A percentile compares a stretch with the other conserved stretches of the same genome.
Evolutionary conservation across 2,329 filamentous ascomycete genomes (phyloP).

Genomic region (Gaeumannomyces tritici): DNA sequence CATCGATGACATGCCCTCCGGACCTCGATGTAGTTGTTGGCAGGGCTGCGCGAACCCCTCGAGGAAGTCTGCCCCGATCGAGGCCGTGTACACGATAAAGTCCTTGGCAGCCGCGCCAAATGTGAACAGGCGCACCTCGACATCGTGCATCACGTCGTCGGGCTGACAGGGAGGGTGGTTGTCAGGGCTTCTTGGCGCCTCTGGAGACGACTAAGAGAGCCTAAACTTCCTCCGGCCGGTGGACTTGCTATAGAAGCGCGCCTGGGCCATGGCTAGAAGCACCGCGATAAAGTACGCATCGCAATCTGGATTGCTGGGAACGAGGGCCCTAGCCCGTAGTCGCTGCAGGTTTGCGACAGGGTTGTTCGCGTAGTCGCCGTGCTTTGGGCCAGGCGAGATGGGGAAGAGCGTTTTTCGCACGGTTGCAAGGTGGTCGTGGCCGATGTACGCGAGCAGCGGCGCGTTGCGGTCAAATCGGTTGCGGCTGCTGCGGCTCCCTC

Average conservation of each 20-base stretch:
- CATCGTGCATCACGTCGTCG: conserved; percentile 27
- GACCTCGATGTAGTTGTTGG: conserved; percentile 17
- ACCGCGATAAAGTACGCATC: conserved; percentile 43
- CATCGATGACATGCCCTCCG: conserved; percentile 1
- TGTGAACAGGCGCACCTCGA: conserved; percentile 40
- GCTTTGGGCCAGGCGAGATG: conserved; percentile 28
- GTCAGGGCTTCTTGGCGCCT: too few relatives aligned
- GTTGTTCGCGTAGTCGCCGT: conserved; percentile 25
- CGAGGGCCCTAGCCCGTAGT: conserved; percentile 34
- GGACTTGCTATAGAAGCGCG: conserved; percentile 33
- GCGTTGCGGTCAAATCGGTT: conserved; percentile 5
- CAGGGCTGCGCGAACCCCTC: conserved; percentile 39
- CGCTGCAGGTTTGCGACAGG: conserved; percentile 38
- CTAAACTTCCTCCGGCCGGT: neutral
- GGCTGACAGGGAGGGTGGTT: neutral
- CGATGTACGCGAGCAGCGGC: conserved; percentile 37
- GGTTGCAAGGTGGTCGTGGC: conserved; percentile 32
- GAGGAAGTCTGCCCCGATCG: conserved; percentile 37
- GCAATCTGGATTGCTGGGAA: conserved; percentile 37
- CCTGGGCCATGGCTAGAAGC: conserved; percentile 48
- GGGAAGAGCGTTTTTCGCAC: conserved; percentile 38
- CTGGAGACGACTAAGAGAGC: too few relatives aligned
- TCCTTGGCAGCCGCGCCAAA: conserved; percentile 36
- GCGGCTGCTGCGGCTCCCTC: too few relatives aligned
- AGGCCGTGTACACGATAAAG: conserved; percentile 44